These are phyloP conservation scores for Cyclotella sp. DNA, from an alignment of 108 stramenopile genomes.

Conservation along the genomic window DNA sequence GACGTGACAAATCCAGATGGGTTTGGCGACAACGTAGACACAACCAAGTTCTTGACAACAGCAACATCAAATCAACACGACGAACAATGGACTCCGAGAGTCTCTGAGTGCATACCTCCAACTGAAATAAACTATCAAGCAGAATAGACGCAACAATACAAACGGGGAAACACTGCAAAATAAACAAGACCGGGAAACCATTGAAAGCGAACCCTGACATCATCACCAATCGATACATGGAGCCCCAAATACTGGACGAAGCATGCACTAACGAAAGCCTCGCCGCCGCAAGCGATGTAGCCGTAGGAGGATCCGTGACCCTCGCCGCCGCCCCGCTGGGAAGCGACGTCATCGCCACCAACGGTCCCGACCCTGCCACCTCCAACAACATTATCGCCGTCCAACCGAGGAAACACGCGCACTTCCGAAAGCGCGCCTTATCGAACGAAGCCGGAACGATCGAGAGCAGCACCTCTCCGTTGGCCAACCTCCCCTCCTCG, in stretches of 20 bases:
- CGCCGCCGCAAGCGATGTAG: conserved; percentile 31
- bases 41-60: no score
- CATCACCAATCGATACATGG: neutral
- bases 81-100: no score
- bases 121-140: no score
- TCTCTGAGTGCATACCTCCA: no score
- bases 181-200: neutral
- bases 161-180: neutral
- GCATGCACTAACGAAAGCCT: conserved; percentile 24
- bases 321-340: neutral
- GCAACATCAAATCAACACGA: no score
- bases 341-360: neutral
- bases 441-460: conserved; percentile 19
- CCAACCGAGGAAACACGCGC: conserved; percentile 22
- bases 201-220: neutral
- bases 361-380: neutral
- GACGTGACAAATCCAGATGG: no score
- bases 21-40: no score
- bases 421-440: conserved; percentile 32
- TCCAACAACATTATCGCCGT: conserved; percentile 9
- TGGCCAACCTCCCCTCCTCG: conserved; percentile 9
- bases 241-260: conserved; percentile 16
- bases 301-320: conserved; percentile 26
- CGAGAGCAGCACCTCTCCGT: neutral
- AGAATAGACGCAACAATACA: neutral